Conservation (phyloP, 768 basidiomycete genomes). For the Lepiota brunneoincarnata region DNA sequence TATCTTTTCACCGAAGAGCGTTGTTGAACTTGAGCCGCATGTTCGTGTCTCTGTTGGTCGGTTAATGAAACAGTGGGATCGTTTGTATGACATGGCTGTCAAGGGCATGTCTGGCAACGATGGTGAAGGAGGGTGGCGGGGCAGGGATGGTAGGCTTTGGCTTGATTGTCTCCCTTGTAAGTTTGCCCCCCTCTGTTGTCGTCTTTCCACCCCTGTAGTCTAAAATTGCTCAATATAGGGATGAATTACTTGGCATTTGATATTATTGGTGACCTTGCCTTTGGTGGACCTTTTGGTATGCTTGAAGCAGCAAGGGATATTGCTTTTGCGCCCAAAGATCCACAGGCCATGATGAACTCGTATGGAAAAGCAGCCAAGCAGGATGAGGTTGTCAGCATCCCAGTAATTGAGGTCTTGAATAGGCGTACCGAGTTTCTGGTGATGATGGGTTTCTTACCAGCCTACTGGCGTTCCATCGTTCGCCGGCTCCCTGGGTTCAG, state of each 20-base stretch:
- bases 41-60: conserved; percentile 56
- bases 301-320: conserved; percentile 71
- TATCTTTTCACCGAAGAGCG: conserved; percentile 82
- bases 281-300: conserved; percentile 91
- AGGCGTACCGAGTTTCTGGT: conserved; percentile 86
- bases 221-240: conserved; percentile 29
- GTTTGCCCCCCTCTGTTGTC: conserved; percentile 21
- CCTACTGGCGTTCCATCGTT: conserved; percentile 65
- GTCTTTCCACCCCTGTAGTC: conserved; percentile 6
- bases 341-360: conserved; percentile 49
- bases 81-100: conserved; percentile 52
- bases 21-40: conserved; percentile 83
- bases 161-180: conserved; percentile 70
- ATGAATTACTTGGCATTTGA: conserved; percentile 56
- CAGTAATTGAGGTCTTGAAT: conserved; percentile 84
- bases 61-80: conserved; percentile 75
- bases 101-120: conserved; percentile 58
- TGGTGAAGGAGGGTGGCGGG: conserved; percentile 62
- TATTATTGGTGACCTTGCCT: conserved; percentile 85
- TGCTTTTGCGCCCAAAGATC: conserved; percentile 63
- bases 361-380: conserved; percentile 44
- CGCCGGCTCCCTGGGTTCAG: conserved; percentile 72
- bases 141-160: conserved; percentile 63
- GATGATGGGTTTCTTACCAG: conserved; percentile 78
- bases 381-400: conserved; percentile 55